Evolutionary conservation across 495 filamentous ascomycete species (phyloP), one percentile per base, ranked within the genome.

Genomic region (Parathielavia hyrcaniae): DNA sequence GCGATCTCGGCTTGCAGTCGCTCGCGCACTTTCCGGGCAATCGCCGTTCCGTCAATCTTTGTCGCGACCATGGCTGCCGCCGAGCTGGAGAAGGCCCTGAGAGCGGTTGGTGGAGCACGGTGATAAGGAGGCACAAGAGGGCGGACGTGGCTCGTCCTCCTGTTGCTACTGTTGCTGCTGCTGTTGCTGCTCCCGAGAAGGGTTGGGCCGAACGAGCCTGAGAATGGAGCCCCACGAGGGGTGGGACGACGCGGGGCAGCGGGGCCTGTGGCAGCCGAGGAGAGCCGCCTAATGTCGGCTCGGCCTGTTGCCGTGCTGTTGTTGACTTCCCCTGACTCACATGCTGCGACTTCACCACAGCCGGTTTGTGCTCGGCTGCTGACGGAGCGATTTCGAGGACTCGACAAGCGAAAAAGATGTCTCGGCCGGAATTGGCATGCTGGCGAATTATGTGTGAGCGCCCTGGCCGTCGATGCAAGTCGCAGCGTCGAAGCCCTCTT

Each of bases 31-130:
- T 73, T 81, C 76, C 89, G 91, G 45, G 95, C 95, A 75, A 96
- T 91, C 61, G 88, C 89, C 32, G 88, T 96, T 71, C 93, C 93
- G 76, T 98, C 92, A 67, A 98, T 93, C 78, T 88, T 96, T 67
- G 83, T 81, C 60, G 90, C 92, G 63, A 84, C 82, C 89, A 95
- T 96, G 57, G 76, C 75, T 64, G 75, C 77, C 66, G 58, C 57
- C 57, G 79, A 83, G 64, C 67, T 72, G 32, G 68, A 71, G 61
- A 73, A 75, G 30, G 55, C 35, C 50, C 65, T 62, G 59, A 40
- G 35, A 19, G 38, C n/a, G 16, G 43, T 38, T 17, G 54, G 13
- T 57, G 56, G 39, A 20, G 44, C 26, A 39, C 20, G 39, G 36
- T 50, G 45, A 10, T 53, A 49, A 49, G 20, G 49, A 57, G 40